Evolutionary conservation across 192 early-diverging fungal species (phyloP).

Genomic region (Backusella tuberculispora): DNA sequence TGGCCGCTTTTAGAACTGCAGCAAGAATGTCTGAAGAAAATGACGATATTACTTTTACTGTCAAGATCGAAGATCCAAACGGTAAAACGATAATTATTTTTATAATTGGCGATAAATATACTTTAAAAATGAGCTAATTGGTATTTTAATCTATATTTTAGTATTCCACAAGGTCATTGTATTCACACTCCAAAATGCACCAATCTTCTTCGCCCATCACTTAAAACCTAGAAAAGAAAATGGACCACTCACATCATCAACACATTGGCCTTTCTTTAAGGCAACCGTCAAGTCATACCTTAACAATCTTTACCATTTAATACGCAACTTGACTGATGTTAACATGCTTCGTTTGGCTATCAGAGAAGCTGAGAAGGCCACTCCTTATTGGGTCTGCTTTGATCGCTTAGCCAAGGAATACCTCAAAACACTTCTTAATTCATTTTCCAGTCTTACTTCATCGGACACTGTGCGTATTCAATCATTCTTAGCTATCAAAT

Average conservation of each 20-base stretch:
- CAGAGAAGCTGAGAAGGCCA: conserved; percentile 76
- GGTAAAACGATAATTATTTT: conserved; percentile 24
- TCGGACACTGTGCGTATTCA: conserved; percentile 78
- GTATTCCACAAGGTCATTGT: conserved; percentile 86
- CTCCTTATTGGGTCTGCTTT: conserved; percentile 83
- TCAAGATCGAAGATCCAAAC: conserved; percentile 68
- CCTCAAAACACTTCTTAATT: conserved; percentile 64
- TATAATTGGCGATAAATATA: background rate
- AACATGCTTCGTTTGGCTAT: conserved; percentile 86
- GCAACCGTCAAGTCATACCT: conserved; percentile 86
- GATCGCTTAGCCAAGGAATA: conserved; percentile 81
- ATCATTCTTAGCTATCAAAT: conserved; percentile 83
- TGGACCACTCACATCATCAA: conserved; percentile 39
- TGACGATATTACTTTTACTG: conserved; percentile 53
- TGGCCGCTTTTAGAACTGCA: conserved; percentile 86
- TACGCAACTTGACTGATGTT: conserved; percentile 82
- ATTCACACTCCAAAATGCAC: conserved; percentile 70
- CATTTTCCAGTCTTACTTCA: conserved; percentile 56
- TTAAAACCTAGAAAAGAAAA: conserved; percentile 44
- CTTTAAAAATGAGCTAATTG: background rate
- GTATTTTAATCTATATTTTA: conserved; percentile 25
- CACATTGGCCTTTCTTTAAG: conserved; percentile 76
- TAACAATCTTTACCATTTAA: conserved; percentile 70
- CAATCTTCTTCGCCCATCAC: conserved; percentile 71
- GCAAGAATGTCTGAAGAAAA: conserved; percentile 76